phyloP scores from a whole-genome alignment of 495 filamentous ascomycete species.

The Podospora pseudoanserina region DNA sequence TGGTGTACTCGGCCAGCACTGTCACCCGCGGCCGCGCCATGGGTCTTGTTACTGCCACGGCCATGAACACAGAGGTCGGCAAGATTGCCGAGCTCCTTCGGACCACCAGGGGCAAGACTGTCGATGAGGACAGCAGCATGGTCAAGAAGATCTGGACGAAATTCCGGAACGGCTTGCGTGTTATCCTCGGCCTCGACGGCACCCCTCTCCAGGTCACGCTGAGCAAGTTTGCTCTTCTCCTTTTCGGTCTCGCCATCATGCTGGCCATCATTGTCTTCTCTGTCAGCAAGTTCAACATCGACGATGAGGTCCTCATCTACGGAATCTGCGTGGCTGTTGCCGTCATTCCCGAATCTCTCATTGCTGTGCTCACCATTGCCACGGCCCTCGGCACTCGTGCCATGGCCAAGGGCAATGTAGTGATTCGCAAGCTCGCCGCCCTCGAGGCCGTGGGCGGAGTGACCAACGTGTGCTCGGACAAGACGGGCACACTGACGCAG shows the following conservation, averaged over 20 bases:
- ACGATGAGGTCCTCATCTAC: constrained; percentile 74
- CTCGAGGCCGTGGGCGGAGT: constrained; percentile 81
- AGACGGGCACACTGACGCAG: constrained; percentile 79
- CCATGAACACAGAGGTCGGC: constrained; percentile 80
- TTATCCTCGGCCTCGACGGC: constrained; percentile 62
- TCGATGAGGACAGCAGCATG: constrained; percentile 45
- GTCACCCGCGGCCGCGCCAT: constrained; percentile 63
- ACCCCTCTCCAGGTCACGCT: constrained; percentile 77
- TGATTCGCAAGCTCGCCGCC: constrained; percentile 68
- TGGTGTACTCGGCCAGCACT: constrained; percentile 65
- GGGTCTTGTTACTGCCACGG: constrained; percentile 62
- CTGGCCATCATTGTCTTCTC: constrained; percentile 78
- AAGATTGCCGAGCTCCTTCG: constrained; percentile 68
- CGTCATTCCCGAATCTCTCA: constrained; percentile 67
- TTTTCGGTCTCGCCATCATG: constrained; percentile 69
- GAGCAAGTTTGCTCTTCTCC: constrained; percentile 67
- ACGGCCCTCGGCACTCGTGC: constrained; percentile 72
- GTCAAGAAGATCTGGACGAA: constrained; percentile 11
- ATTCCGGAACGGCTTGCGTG: constrained; percentile 20
- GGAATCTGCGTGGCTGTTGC: constrained; percentile 70
- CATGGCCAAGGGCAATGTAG: constrained; percentile 73
- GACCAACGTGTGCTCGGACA: constrained; percentile 86
- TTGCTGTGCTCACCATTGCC: constrained; percentile 68
- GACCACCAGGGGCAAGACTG: constrained; percentile 50
- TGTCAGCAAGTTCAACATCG: constrained; percentile 65